Evolutionary conservation across 495 filamentous ascomycete genomes (phyloP), one percentile per base, ranked within the genome.

Genomic region (Penicillium crystallinum): DNA sequence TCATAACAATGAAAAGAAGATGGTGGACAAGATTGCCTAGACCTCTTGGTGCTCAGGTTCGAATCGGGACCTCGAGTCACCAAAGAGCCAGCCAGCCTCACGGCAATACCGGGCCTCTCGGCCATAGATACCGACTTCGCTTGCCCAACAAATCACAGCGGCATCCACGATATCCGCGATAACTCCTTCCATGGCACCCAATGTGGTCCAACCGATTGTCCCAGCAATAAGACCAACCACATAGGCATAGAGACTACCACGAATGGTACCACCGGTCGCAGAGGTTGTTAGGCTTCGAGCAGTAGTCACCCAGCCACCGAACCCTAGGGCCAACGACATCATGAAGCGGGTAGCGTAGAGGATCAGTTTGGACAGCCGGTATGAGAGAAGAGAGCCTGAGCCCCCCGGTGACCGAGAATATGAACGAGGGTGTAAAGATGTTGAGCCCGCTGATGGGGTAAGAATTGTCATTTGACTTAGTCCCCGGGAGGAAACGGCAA

Each of bases 261-360:
- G 81, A 37, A 85, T 68, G 0, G 78, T 73, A 23, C 77, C 80
- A 34, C 77, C 71, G 17, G 68, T 54, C 25, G 76, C 77, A 33
- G 77, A 71, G 15, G 87, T 71, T 21, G 68, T 69, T 11, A 95
- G 70, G 65, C 84, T 82, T 40, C 86, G 81, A 15, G 93, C 90
- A 27, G 90, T 92, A 46, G 86, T 86, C n/a, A 97, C 90, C 93
- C 93, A 98, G 22, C 89, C 93, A n/a, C 88, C 92, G 62, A 96
- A 92, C 1, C 93, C 95, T 23, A 98, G 77, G 2, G 87, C 87
- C 33, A 88, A 79, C 6, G 90, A 88, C 79, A 95, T 95, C 58
- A 97, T 88, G 58, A 88, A 86, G 17, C 93, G 81, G 15, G 89
- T 90, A 17, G 93, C 91, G 56, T 95, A 87, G 11, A 98, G 82